These are phyloP conservation scores for Pseudoscleropodium purum DNA, from an alignment of 225 moss, liverwort and hornwort species.

Conservation along the genomic window DNA sequence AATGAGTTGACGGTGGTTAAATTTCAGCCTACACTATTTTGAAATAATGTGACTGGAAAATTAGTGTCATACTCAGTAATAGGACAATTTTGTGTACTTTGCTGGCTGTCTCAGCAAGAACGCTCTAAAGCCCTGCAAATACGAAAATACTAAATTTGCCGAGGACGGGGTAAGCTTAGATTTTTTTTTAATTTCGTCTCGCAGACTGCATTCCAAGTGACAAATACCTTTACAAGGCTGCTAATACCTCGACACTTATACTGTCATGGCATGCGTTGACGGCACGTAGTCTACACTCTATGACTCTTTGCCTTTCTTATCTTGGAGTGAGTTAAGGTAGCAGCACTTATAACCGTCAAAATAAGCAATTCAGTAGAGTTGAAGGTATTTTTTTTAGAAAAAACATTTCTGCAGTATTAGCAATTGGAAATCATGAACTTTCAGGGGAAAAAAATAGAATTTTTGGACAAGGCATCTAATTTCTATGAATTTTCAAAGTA, in stretches of 20 bases:
- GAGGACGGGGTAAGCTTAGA: too few species aligned
- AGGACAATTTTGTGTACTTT: not conserved
- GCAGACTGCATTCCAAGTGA: too few species aligned
- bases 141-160: not conserved
- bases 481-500: too few species aligned
- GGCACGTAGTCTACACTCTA: not conserved
- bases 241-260: not conserved
- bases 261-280: not conserved
- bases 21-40: not conserved
- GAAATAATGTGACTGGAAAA: not conserved
- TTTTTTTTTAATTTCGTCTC: not conserved
- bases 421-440: too few species aligned
- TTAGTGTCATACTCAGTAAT: too few species aligned
- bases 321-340: not conserved
- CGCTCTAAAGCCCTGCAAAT: not conserved
- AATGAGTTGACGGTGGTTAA: too few species aligned
- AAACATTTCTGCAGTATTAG: too few species aligned
- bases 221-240: not conserved
- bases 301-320: not conserved
- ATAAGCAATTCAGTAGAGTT: too few species aligned
- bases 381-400: too few species aligned
- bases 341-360: too few species aligned
- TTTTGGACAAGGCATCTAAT: too few species aligned
- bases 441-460: too few species aligned
- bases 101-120: not conserved